Base-by-base conservation (phyloP, 2,329 filamentous ascomycete species). In the Drechslera avenae region DNA sequence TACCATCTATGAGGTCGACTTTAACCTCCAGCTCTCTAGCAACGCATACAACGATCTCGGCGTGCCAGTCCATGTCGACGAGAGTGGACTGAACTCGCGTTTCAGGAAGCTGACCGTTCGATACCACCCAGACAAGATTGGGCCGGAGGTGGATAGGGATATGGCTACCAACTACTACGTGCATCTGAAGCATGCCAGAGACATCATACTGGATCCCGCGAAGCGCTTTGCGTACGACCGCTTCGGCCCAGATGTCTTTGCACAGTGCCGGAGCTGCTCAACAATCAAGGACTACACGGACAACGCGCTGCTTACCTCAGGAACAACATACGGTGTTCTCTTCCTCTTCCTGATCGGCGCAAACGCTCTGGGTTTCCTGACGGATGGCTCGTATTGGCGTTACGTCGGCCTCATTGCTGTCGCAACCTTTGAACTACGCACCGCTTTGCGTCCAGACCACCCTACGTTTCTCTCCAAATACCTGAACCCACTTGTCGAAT, bases 1-100 rank as follows among this genome's bases (percentile, higher is more conserved):
- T 80, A 96, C 91, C 39, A 85, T 97, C 65, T 94, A 92, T 77
- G 93, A 97, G 76, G 88, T 91, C 66, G 90, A 96, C 80, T 86
- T 89, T 77, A 86, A 90, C 57, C 81, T 96, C 21, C 87, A 85
- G 56, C 78, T 81, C 36, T 78, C 81, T 1, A 86, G 88, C 14
- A 86, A 90, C 73, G 96, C 89, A 77, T 97, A 97, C 77, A 79
- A 83, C 39, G 83, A 88, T 57, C 83, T 99, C 0, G 85, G 85
- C 30, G 83, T 97, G 0, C 79, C 86, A 10, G 80, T 87, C 31
- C 73, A 82, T 49, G 88, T 89, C 9, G 81, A 83, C 45, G 91
- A 96, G 45, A 84, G 84, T 63, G 86, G 87, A 10, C 83, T 99
- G 69, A 94, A 95, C 75, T 88, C 87, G 17, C 86, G 86, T 46